Base-by-base conservation (phyloP, 2,329 filamentous ascomycete genomes). In the Aspergillus novofumigatus region DNA sequence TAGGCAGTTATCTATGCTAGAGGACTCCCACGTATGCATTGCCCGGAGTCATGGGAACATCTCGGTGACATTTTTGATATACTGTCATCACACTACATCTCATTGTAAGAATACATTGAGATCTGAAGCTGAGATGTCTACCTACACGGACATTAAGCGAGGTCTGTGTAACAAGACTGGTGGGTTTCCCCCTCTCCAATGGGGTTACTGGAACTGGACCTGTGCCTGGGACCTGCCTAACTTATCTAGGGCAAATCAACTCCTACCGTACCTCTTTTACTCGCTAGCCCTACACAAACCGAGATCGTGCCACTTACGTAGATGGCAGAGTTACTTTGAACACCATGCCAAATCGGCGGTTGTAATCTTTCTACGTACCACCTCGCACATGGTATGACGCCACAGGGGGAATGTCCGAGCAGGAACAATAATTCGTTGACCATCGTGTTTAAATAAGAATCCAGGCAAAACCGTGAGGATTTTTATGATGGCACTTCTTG, bases 401-500 rank as follows among this genome's bases (percentile, higher is more conserved):
- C 42, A 45, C 42, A 10, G 11, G 20, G 10, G 8, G 8, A 9
- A 21, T 21, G 9, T 5, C 42, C 42, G 42, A 26, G 23, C 53
- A 51, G 53, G 48, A 55, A 55, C 53, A 44, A 26, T 25, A n/a
- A 29, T 10, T 41, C 32, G 2, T 17, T 38, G 32, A 6, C 6
- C 14, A n/a, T 38, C 6, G 14, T 17, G 14, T 5, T 38, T 38
- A 38, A 17, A 38, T 38, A 7, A 35, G 6, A 17, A 17, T 7
- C 17, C 32, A 17, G 21, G 26, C 29, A 49, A 49, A 38, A 9
- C 32, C 28, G 6, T 35, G 35, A 29, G 52, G 52, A n/a, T 25
- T 45, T 9, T 38, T n/a, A 21, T 47, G 48, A 57, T 59, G 58
- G 55, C 32, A 49, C 57, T 59, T 32, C 35, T 52, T 50, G 49